These are phyloP conservation scores for Fraxinus sp. DNA, from an alignment of 305 asterid genomes.

Conservation along the genomic window DNA sequence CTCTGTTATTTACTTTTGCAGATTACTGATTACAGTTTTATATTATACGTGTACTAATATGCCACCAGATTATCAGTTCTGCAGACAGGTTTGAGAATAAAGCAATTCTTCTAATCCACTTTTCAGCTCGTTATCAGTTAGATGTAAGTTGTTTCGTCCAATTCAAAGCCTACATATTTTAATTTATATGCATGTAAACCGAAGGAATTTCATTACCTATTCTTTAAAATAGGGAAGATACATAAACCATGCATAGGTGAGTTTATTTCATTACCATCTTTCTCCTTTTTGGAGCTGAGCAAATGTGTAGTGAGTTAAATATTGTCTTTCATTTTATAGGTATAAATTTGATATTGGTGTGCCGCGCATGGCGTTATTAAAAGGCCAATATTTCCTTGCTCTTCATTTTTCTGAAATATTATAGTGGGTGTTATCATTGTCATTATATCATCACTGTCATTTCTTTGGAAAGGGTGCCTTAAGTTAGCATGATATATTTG, in stretches of 20 bases:
- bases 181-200: not conserved
- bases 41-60: slow-evolving; percentile 12
- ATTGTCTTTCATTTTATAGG: not conserved
- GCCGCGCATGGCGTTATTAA: not conserved
- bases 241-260: not conserved
- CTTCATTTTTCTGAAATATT: not conserved
- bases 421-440: not conserved
- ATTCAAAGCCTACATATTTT: not conserved
- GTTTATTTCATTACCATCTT: not conserved
- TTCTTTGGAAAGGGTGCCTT: not conserved
- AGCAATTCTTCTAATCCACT: slow-evolving; percentile 90
- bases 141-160: slow-evolving; percentile 53
- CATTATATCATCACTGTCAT: not conserved
- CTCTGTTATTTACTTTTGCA: not conserved
- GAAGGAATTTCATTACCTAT: not conserved
- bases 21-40: slow-evolving; percentile 17
- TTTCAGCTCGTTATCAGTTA: slow-evolving; percentile 85
- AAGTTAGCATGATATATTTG: not conserved
- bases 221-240: not conserved
- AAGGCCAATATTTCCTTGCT: not conserved
- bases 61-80: slow-evolving; percentile 54
- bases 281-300: not conserved
- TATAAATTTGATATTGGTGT: not conserved
- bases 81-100: slow-evolving; percentile 79
- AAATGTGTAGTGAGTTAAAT: not conserved